Evolutionary conservation across 2,329 filamentous ascomycete genomes (phyloP).

Genomic region (Aspergillaceae sp.): DNA sequence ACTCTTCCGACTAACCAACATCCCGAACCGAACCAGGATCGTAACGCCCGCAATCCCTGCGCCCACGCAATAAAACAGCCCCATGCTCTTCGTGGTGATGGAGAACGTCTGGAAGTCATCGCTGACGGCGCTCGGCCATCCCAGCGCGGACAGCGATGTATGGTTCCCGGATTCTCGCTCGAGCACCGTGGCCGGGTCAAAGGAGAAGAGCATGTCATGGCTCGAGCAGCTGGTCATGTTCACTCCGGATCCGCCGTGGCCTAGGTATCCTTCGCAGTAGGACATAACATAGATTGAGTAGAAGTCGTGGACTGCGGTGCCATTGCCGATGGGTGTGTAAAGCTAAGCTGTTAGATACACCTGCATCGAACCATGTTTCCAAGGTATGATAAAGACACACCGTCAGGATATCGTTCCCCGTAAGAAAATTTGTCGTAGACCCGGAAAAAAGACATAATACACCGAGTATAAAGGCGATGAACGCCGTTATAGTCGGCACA

Average conservation of each 20-base stretch:
- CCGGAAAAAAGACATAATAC: slow-evolving; percentile 56
- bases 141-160: slow-evolving; percentile 44
- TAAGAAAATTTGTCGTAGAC: slow-evolving; percentile 47
- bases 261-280: slow-evolving; percentile 46
- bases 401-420: slow-evolving; percentile 49
- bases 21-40: slow-evolving; percentile 39
- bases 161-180: slow-evolving; percentile 38
- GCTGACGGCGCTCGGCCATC: slow-evolving; percentile 51
- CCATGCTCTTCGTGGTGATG: slow-evolving; percentile 44
- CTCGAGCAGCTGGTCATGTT: slow-evolving; percentile 51
- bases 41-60: slow-evolving; percentile 45
- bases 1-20: slow-evolving; percentile 38
- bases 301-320: slow-evolving; percentile 51
- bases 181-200: slow-evolving; percentile 48
- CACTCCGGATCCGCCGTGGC: slow-evolving; percentile 27
- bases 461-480: slow-evolving; percentile 49
- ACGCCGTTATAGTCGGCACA: slow-evolving; percentile 44
- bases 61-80: slow-evolving; percentile 52
- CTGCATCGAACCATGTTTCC: too few species aligned
- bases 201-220: slow-evolving; percentile 46
- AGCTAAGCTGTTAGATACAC: slow-evolving; percentile 28
- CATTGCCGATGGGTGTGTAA: slow-evolving; percentile 32
- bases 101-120: slow-evolving; percentile 45
- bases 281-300: slow-evolving; percentile 54
- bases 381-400: slow-evolving; percentile 27